Evolutionary conservation across 2,329 filamentous ascomycete genomes (phyloP).

Genomic region (Penicillium oxalicum): DNA sequence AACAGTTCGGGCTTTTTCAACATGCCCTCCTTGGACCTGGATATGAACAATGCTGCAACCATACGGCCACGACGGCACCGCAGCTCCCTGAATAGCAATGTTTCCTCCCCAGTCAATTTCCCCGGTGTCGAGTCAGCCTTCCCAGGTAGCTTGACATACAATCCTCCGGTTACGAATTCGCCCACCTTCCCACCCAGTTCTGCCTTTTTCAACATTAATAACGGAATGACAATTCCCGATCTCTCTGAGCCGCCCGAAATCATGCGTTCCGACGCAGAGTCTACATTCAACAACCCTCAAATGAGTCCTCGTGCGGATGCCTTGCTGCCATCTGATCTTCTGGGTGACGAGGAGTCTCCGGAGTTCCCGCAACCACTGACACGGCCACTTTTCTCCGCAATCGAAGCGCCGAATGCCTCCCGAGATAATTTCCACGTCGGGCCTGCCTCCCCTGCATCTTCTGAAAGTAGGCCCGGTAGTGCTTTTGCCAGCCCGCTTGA

Average conservation of each 20-base stretch:
- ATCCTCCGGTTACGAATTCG: conserved; percentile 45
- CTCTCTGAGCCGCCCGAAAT: conserved; percentile 36
- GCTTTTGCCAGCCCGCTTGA: conserved; percentile 45
- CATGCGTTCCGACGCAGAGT: conserved; percentile 48
- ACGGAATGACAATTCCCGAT: conserved; percentile 54
- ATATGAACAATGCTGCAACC: conserved; percentile 35
- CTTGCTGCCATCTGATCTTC: conserved; percentile 55
- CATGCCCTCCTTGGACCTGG: conserved; percentile 38
- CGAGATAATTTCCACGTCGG: conserved; percentile 32
- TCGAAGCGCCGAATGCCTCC: conserved; percentile 25
- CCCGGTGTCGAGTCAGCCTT: conserved; percentile 37
- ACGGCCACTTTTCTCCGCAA: conserved; percentile 25
- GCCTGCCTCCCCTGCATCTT: conserved; percentile 42
- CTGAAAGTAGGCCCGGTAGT: conserved; percentile 39
- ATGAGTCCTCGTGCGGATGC: conserved; percentile 61
- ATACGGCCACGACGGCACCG: conserved; percentile 43
- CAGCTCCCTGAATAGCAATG: conserved; percentile 43
- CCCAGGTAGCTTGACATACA: conserved; percentile 41
- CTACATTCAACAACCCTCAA: conserved; percentile 51
- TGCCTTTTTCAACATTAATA: conserved; percentile 57
- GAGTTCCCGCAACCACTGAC: conserved; percentile 28
- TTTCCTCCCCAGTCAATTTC: conserved; percentile 43
- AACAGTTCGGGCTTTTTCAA: conserved; percentile 37
- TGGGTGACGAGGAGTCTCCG: conserved; percentile 49
- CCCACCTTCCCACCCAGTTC: conserved; percentile 47